Evolutionary conservation across 306 rosid species (phyloP), one percentile per base, ranked within the genome.

Genomic region (Pueraria montana): DNA sequence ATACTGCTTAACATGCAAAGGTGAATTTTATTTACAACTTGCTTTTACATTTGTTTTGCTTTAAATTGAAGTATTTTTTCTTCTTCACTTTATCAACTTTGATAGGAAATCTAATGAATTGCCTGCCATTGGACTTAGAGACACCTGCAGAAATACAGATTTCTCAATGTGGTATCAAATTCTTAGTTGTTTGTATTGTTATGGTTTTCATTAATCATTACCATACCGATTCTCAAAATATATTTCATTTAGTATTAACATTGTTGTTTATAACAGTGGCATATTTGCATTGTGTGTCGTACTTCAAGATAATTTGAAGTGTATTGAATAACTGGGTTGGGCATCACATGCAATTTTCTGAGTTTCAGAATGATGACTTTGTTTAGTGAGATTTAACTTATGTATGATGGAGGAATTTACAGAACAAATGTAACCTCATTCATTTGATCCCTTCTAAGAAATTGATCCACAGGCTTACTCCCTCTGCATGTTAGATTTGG

Each of bases 1-100:
- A 30, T 52, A 4, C 64, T 52, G 2, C 53, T 38, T 12, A 17
- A 17, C 48, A 1, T 73, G n/a, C 45, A 27, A 11, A 73, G 46
- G 5, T 73, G 50, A 73, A 30, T n/a, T 73, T 27, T 16, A 34
- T 74, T 24, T 53, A 32, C 30, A 32, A 73, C 34, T 26, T 72
- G 77, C 45, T 24, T 72, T 24, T 26, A 27, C 8, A 9, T 72
- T 49, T 73, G 43, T n/a, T 50, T 27, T 72, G 30, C n/a, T 32
- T 32, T 32, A 36, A 23, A 11, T 12, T 59, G 23, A 21, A 2
- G 17, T 61, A 11, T 24, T 61, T 24, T 26, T 24, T 9, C n/a
- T 24, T 52, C 49, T 73, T 26, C 77, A 16, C 26, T 48, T 16
- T 48, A 49, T 72, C 62, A 49, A 48, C 17, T 49, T 48, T 72